Evolutionary conservation across 352 stramenopile genomes (phyloP).

Genomic region (Phytophthora fragariae): DNA sequence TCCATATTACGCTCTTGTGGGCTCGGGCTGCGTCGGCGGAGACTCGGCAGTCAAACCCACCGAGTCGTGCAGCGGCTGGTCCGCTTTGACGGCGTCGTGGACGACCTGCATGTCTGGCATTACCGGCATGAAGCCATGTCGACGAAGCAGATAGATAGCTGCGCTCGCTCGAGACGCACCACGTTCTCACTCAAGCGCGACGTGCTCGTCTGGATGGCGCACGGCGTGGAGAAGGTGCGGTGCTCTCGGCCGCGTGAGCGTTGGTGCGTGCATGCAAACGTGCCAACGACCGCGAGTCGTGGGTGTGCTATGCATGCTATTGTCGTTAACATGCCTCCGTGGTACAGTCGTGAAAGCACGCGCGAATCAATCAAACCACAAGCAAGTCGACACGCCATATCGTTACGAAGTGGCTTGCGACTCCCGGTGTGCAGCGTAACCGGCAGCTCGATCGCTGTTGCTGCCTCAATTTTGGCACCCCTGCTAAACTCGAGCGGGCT

Average conservation of each 20-base stretch:
- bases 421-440: no score
- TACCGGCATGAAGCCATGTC: conserved; percentile 21
- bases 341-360: conserved; percentile 2
- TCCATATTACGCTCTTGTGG: conserved; percentile 23
- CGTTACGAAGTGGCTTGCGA: no score
- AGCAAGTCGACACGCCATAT: no score
- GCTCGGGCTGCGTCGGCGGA: conserved; percentile 8
- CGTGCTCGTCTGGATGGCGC: conserved; percentile 17
- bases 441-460: no score
- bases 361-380: conserved; percentile 4
- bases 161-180: conserved; percentile 9
- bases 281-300: conserved; percentile 10
- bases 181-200: conserved; percentile 23
- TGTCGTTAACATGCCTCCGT: background rate
- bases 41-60: conserved; percentile 11
- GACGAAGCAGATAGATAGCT: background rate
- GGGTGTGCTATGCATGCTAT: conserved; percentile 1
- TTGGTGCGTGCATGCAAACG: conserved; percentile 22
- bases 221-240: conserved; percentile 19
- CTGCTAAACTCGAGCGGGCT: no score
- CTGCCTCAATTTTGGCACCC: no score
- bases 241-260: conserved; percentile 21
- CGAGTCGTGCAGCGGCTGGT: conserved; percentile 28
- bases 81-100: conserved; percentile 27
- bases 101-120: conserved; percentile 38